Evolutionary conservation across 768 basidiomycete species (phyloP).

Genomic region (Lepiota brunneoincarnata): DNA sequence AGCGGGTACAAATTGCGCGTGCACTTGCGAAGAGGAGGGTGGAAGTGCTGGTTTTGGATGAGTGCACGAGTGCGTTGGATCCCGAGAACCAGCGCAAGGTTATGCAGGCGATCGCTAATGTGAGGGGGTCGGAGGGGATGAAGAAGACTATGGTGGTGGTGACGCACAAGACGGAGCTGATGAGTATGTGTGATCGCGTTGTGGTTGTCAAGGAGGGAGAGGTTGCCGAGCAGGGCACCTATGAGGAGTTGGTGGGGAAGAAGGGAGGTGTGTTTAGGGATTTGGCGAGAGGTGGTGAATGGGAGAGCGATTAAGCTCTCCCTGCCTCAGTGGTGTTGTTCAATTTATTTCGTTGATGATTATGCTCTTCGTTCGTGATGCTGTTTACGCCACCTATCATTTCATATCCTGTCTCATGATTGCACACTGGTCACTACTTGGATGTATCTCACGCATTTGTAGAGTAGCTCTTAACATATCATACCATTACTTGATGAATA

Average conservation of each 20-base stretch:
- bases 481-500: too few relatives aligned
- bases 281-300: conserved; percentile 76
- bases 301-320: conserved; percentile 25
- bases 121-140: conserved; percentile 36
- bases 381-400: too few relatives aligned
- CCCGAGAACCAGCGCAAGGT: conserved; percentile 80
- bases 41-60: conserved; percentile 79
- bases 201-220: conserved; percentile 76
- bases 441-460: too few relatives aligned
- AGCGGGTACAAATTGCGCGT: conserved; percentile 88
- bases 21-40: conserved; percentile 58
- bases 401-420: too few relatives aligned
- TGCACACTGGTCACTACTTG: too few relatives aligned
- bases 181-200: conserved; percentile 90
- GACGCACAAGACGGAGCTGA: conserved; percentile 88
- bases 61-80: conserved; percentile 94
- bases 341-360: background rate
- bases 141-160: conserved; percentile 78
- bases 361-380: background rate
- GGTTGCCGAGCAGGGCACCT: conserved; percentile 77
- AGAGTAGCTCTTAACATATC: too few relatives aligned
- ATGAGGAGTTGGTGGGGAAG: conserved; percentile 62
- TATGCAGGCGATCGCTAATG: conserved; percentile 62
- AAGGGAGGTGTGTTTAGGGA: conserved; percentile 68
- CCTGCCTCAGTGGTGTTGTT: background rate